A percentile compares a stretch with the other conserved stretches of the same genome.
These are phyloP conservation scores for Alternaria viburni DNA, from an alignment of 2,329 filamentous ascomycete genomes.

Conservation along the genomic window DNA sequence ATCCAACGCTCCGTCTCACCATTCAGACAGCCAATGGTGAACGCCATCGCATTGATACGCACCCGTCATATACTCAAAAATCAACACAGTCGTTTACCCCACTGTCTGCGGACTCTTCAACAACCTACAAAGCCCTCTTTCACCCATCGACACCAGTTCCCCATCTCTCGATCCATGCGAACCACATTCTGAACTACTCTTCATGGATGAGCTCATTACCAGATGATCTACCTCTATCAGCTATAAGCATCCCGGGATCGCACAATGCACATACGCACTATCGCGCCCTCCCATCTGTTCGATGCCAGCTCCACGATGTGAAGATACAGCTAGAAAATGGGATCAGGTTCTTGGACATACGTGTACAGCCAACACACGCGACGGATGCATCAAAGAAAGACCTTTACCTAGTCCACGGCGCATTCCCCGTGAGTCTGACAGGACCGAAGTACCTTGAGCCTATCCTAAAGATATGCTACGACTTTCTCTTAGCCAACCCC, in stretches of 20 bases:
- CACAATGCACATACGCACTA: conserved; percentile 92
- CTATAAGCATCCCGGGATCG: conserved; percentile 89
- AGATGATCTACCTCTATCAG: conserved; percentile 74
- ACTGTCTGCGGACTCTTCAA: conserved; percentile 47
- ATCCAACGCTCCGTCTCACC: conserved; percentile 73
- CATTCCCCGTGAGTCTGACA: conserved; percentile 85
- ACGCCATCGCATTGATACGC: conserved; percentile 71
- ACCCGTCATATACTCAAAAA: conserved; percentile 61
- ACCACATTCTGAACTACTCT: conserved; percentile 59
- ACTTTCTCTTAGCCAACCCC: conserved; percentile 78
- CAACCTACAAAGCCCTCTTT: conserved; percentile 53
- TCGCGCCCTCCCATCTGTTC: conserved; percentile 85
- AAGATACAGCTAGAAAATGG: conserved; percentile 84
- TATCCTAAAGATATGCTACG: conserved; percentile 72
- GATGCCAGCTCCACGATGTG: conserved; percentile 84
- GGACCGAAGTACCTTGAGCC: conserved; percentile 80
- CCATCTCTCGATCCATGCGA: conserved; percentile 41
- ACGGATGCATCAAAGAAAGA: conserved; percentile 66
- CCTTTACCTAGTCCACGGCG: conserved; percentile 84
- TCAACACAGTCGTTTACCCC: conserved; percentile 48
- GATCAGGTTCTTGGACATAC: conserved; percentile 91
- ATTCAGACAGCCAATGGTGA: conserved; percentile 68
- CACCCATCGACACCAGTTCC: conserved; percentile 51
- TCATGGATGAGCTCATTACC: conserved; percentile 84
- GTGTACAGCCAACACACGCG: conserved; percentile 71